Conservation (phyloP, 306 rosid genomes). For the Quercus aquifolioides region DNA sequence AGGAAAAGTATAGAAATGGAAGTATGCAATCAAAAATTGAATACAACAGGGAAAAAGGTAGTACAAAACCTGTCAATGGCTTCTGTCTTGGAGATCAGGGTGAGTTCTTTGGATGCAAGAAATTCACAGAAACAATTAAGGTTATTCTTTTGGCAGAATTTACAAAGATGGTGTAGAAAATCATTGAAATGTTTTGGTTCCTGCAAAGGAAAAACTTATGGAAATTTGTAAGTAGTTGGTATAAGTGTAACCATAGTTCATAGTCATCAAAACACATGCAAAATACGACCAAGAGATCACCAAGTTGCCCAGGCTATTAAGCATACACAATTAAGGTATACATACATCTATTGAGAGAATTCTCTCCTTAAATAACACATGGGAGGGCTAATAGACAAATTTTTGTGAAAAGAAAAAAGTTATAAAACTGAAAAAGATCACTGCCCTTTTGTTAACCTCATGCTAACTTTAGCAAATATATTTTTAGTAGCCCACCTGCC, state of each 20-base stretch:
- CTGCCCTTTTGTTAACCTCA: not conserved
- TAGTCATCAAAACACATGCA: not conserved
- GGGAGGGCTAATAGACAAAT: not conserved
- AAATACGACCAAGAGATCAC: not conserved
- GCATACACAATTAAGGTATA: not conserved
- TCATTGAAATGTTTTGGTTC: constrained; percentile 88
- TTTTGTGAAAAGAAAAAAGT: not conserved
- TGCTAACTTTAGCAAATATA: not conserved
- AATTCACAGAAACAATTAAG: constrained; percentile 54
- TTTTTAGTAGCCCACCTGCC: not conserved
- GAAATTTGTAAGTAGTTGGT: not conserved
- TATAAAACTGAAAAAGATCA: not conserved
- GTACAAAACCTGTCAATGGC: constrained; percentile 71
- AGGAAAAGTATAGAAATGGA: not conserved
- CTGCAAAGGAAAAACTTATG: constrained; percentile 27
- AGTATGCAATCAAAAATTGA: not conserved
- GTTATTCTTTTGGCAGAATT: constrained; percentile 52
- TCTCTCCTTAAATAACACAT: not conserved
- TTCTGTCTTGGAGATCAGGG: constrained; percentile 70
- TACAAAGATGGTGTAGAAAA: constrained; percentile 55
- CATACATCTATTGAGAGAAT: not conserved
- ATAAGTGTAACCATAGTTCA: not conserved
- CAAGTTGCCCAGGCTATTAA: constrained; percentile 11
- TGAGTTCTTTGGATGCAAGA: constrained; percentile 56
- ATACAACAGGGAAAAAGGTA: constrained; percentile 6